Evolutionary conservation across 2,329 filamentous ascomycete species (phyloP).

Genomic region (Beauveria scarabaeidicola): DNA sequence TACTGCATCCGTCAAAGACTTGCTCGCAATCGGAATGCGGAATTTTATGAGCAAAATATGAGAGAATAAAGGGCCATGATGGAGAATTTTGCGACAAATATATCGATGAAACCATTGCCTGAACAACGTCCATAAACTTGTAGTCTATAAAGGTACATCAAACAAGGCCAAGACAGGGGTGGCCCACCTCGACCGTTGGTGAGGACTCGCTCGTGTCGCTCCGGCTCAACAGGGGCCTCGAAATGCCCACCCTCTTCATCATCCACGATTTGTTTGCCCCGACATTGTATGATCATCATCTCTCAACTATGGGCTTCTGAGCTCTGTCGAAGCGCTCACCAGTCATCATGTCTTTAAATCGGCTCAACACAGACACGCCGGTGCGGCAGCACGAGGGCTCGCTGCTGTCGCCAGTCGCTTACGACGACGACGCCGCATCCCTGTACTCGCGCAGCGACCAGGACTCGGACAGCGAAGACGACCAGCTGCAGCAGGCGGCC

Average conservation of each 20-base stretch:
- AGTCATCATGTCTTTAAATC: neutral
- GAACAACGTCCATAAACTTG: too few relatives aligned
- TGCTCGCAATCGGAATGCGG: too few relatives aligned
- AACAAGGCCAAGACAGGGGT: too few relatives aligned
- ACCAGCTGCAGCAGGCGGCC: constrained; percentile 56
- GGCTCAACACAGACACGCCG: constrained; percentile 3
- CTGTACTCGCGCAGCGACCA: constrained; percentile 61
- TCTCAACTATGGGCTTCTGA: constrained; percentile 1
- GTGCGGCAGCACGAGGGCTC: constrained; percentile 24
- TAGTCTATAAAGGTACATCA: too few relatives aligned
- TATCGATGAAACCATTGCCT: too few relatives aligned
- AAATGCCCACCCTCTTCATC: neutral
- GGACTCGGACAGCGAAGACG: constrained; percentile 69
- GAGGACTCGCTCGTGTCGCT: too few relatives aligned
- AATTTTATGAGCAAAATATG: too few relatives aligned
- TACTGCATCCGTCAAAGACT: too few relatives aligned
- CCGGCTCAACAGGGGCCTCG: neutral
- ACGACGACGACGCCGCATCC: constrained; percentile 62
- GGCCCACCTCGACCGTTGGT: too few relatives aligned
- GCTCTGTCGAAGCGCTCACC: neutral
- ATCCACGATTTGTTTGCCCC: neutral
- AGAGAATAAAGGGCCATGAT: too few relatives aligned
- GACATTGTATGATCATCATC: neutral
- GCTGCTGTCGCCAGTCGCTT: constrained; percentile 54
- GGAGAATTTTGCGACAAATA: too few relatives aligned